phyloP scores from a whole-genome alignment of 371 early-diverging fungal species.

The Phascolomyces articulosus region DNA sequence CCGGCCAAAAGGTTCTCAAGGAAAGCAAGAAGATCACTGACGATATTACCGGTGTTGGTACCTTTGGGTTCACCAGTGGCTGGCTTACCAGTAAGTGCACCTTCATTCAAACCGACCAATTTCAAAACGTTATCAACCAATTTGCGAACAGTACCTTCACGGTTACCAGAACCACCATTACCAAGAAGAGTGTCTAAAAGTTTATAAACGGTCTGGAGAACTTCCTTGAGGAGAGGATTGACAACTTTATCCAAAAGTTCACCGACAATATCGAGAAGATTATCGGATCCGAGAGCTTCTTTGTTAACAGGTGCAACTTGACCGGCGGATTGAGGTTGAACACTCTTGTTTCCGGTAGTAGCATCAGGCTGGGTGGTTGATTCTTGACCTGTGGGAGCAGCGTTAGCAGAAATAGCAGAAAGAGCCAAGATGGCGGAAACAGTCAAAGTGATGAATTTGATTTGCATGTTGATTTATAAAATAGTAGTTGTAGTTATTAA shows the following conservation, averaged over 20 bases:
- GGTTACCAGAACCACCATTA: background rate
- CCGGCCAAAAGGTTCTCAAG: background rate
- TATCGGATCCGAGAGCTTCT: background rate
- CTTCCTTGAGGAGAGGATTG: background rate
- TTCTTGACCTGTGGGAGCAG: background rate
- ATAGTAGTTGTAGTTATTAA: background rate
- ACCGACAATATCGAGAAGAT: background rate
- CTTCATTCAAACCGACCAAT: background rate
- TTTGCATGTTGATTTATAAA: background rate
- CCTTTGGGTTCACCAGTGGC: background rate
- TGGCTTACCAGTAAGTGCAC: background rate
- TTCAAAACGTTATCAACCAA: background rate
- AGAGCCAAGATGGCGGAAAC: background rate
- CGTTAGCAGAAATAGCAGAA: background rate
- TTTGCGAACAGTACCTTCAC: background rate
- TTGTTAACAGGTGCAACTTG: background rate
- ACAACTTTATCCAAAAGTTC: background rate
- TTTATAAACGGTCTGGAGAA: background rate
- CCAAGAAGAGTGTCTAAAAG: background rate
- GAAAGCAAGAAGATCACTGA: background rate
- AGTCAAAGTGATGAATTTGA: slow-evolving; percentile 4
- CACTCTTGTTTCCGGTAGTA: background rate
- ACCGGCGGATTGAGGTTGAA: background rate
- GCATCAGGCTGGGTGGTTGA: background rate
- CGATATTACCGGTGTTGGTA: background rate